These are phyloP conservation scores for Albizia julibrissin DNA, from an alignment of 306 rosid genomes.

Conservation along the genomic window DNA sequence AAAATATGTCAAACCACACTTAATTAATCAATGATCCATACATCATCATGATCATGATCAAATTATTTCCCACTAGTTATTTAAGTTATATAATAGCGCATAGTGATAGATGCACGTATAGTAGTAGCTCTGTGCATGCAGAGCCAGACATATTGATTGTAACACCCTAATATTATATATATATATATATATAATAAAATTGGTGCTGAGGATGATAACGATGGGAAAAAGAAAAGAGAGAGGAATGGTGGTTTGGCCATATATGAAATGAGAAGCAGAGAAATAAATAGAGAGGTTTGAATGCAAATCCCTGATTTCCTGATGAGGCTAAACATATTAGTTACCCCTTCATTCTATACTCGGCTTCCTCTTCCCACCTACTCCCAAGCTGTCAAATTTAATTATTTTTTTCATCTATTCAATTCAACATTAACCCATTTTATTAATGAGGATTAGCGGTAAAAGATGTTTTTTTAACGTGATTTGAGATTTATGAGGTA, in stretches of 20 bases:
- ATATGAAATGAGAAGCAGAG: not conserved
- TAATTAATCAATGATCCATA: not conserved
- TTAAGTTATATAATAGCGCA: too few relatives aligned
- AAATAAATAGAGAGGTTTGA: not conserved
- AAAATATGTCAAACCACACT: not conserved
- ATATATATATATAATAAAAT: not conserved
- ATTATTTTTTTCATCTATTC: not conserved
- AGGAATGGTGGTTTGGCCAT: not conserved
- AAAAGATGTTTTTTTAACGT: too few relatives aligned
- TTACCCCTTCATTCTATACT: constrained; percentile 33
- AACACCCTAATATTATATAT: too few relatives aligned
- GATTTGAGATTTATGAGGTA: too few relatives aligned
- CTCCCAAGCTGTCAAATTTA: constrained; percentile 33
- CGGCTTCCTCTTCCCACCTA: constrained; percentile 27
- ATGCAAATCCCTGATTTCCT: constrained; percentile 38
- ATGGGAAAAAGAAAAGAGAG: not conserved
- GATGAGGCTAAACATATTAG: constrained; percentile 39
- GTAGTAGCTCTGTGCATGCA: not conserved
- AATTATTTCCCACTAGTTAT: not conserved
- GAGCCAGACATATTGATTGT: not conserved
- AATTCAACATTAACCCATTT: not conserved
- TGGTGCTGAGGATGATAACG: not conserved
- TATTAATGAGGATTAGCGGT: too few relatives aligned
- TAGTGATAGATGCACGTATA: too few relatives aligned
- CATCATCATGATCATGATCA: not conserved